Evolutionary conservation across 2,329 filamentous ascomycete genomes (phyloP), one percentile per base, ranked within the genome.

Genomic region (Diaporthe sp.): DNA sequence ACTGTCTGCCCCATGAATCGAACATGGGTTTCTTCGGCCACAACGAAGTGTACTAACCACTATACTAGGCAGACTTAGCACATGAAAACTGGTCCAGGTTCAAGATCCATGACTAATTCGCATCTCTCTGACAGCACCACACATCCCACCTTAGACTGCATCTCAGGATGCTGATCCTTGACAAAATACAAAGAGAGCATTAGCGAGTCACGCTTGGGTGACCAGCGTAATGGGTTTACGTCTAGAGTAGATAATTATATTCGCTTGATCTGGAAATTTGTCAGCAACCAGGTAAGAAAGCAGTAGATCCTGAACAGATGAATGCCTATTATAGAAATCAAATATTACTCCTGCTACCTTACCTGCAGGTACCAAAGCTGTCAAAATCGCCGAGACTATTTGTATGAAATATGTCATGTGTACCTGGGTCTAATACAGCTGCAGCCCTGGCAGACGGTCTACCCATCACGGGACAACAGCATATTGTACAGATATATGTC

Each of bases 41-140:
- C 71, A 73, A 73, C 71, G 71, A 73, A 63, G 71, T 73, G 71
- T 73, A 73, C 71, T 73, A 22, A 73, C 71, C 71, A 73, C 71
- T 73, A 73, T 73, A 73, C 71, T 73, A 73, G 71, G 71, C 71
- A 73, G 58, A 73, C 71, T 6, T 34, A 7, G 20, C 34, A 61
- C 4, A 47, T 12, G 8, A 28, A 28, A 28, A 9, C 10, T 7
- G 4, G 2, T 1, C 1, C 2, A 4, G 2, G 15, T 25, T 15
- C 2, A 6, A 31, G 4, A 51, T 31, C 31, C 31, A 31, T 31
- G 31, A 31, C 31, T 31, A 7, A 31, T 31, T 7, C 5, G 31
- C 31, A 31, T 31, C 31, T 31, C 5, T 31, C 31, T 31, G 31
- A 31, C 31, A 31, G 31, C 31, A 31, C 4, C 20, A 49, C n/a